Base-by-base conservation (phyloP, 257 asterid species). In the Solanum chiquidenum region DNA sequence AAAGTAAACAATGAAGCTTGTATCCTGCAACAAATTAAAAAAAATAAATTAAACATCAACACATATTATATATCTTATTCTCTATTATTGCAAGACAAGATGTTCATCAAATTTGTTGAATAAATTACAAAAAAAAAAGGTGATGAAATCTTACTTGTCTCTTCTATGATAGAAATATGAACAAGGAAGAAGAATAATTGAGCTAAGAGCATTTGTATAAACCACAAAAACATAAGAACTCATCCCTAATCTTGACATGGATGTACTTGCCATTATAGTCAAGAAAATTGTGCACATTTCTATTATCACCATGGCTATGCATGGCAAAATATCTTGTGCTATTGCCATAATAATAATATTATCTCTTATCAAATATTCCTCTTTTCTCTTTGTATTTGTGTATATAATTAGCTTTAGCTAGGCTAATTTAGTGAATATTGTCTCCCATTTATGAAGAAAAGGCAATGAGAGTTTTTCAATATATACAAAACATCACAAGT, bases 161-260 rank as follows among this genome's bases (percentile, higher is more conserved):
- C 80, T 38, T 71, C 87, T 79, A 38, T 92, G 83, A 83, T 69
- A 89, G 9, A 87, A 38, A 90, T 88, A 92, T 25, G 92, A 90
- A 89, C 76, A 91, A 64, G 92, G 94, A 14, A 93, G 90, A 14
- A 95, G 94, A 40, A 95, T 83, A 42, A 95, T 66, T 1, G 96
- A 92, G 86, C 91, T 95, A 91, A 95, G 94, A 87, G 92, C 93
- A 90, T 95, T 94, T 2, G 98, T 93, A 66, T 93, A 94, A 71
- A 93, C 98, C 80, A 94, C 98, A 68, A 95, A 95, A 3, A 95
- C 96, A 77, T 85, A 94, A 79, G 98, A 95, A 89, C 98, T 95
- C 93, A 92, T 92, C 46, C 98, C 98, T 37, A 85, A 85, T 84
- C 82, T 90, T 46, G 98, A 90, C 94, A 95, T 92, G 92, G 94